Evolutionary conservation across 2,329 filamentous ascomycete genomes (phyloP).

Genomic region (Lachnellula suecica): DNA sequence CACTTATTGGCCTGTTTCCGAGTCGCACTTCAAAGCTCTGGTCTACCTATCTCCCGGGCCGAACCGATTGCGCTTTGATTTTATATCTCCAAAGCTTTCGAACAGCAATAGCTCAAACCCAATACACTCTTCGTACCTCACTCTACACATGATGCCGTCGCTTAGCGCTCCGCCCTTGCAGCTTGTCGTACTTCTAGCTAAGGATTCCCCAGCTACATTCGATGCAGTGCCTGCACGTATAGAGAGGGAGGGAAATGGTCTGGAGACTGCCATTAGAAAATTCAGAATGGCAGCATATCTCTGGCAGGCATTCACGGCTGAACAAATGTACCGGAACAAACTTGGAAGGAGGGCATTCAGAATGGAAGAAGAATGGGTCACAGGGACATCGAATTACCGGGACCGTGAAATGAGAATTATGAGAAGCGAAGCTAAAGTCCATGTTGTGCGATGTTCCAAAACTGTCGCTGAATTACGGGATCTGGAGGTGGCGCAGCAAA

Average conservation of each 20-base stretch:
- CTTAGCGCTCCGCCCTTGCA: conserved; percentile 81
- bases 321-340: conserved; percentile 91
- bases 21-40: conserved; percentile 88
- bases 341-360: conserved; percentile 84
- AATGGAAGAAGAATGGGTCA: conserved; percentile 94
- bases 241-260: conserved; percentile 76
- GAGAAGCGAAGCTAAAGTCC: conserved; percentile 88
- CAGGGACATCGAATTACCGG: conserved; percentile 73
- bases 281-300: conserved; percentile 94
- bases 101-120: conserved; percentile 65
- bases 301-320: conserved; percentile 95
- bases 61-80: conserved; percentile 86
- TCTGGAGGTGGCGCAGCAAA: conserved; percentile 76
- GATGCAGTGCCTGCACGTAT: conserved; percentile 76
- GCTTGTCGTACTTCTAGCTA: conserved; percentile 81
- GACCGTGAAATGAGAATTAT: conserved; percentile 71
- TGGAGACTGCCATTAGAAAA: conserved; percentile 81
- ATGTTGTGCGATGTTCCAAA: conserved; percentile 79
- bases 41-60: conserved; percentile 89
- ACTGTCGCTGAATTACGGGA: conserved; percentile 82
- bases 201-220: conserved; percentile 83
- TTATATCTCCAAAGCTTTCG: conserved; percentile 77
- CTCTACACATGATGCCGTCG: conserved; percentile 82
- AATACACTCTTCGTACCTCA: conserved; percentile 77
- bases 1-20: conserved; percentile 81